Conservation (phyloP, 192 early-diverging fungal species). For the Backusella westeae region DNA sequence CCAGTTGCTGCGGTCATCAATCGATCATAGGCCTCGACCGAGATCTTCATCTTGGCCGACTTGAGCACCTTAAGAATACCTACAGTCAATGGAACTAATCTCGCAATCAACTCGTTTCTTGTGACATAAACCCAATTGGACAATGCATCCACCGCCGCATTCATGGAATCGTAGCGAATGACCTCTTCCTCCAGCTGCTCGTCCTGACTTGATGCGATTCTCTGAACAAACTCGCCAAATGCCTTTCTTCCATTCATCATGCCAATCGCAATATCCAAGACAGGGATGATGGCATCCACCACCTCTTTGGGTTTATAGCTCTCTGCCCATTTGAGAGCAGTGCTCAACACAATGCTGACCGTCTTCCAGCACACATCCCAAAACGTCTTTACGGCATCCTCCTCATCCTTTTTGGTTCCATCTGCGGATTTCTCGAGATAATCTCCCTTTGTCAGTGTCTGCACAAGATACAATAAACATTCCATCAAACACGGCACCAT, state of each 20-base stretch:
- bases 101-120: conserved; percentile 14
- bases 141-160: conserved; percentile 14
- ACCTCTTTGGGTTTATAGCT: conserved; percentile 18
- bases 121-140: conserved; percentile 37
- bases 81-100: conserved; percentile 21
- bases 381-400: conserved; percentile 5
- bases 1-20: conserved; percentile 34
- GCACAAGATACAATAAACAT: not conserved
- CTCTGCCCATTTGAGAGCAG: conserved; percentile 23
- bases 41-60: conserved; percentile 17
- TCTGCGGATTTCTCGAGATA: conserved; percentile 3
- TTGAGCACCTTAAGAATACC: conserved; percentile 17
- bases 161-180: conserved; percentile 3
- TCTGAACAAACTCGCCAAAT: not conserved
- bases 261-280: conserved; percentile 17
- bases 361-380: conserved; percentile 26
- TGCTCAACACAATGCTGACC: conserved; percentile 7
- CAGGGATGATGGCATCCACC: conserved; percentile 17
- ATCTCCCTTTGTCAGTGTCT: not conserved
- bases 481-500: not conserved
- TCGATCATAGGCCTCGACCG: conserved; percentile 25
- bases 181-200: not conserved
- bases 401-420: conserved; percentile 9
- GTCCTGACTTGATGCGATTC: not conserved
- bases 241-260: conserved; percentile 1